Conservation (phyloP, 768 basidiomycete genomes). For the Macrocybe gigantea region DNA sequence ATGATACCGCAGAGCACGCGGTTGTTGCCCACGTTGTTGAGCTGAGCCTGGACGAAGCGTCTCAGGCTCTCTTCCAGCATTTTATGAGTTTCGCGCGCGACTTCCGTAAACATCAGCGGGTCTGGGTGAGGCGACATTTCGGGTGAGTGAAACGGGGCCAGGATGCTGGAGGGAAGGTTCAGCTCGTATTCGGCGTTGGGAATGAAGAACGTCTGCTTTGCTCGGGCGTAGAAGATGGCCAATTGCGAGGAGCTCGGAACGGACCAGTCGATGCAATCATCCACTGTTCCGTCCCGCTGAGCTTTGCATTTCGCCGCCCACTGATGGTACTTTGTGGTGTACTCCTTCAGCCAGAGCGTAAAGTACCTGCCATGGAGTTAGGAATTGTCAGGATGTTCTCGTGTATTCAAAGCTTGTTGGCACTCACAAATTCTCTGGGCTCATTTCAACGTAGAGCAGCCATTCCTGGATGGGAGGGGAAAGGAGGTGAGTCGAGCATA, state of each 20-base stretch:
- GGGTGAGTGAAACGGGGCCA: constrained; percentile 50
- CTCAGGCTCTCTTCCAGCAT: constrained; percentile 60
- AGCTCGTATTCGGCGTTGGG: constrained; percentile 69
- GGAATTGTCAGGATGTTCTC: constrained; percentile 5
- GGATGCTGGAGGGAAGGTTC: constrained; percentile 58
- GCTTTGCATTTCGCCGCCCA: constrained; percentile 33
- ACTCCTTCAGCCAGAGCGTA: constrained; percentile 76
- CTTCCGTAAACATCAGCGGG: constrained; percentile 55
- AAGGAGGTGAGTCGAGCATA: background rate
- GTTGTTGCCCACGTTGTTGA: constrained; percentile 66
- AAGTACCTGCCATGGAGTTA: constrained; percentile 49
- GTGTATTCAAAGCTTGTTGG: constrained; percentile 1
- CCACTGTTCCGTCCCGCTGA: constrained; percentile 22
- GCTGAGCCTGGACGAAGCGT: constrained; percentile 64
- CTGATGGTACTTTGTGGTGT: constrained; percentile 43
- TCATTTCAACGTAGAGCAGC: constrained; percentile 71
- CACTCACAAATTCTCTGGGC: constrained; percentile 68
- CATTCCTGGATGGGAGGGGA: constrained; percentile 49
- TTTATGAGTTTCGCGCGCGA: constrained; percentile 49
- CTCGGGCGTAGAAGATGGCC: constrained; percentile 71
- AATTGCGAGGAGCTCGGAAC: constrained; percentile 46
- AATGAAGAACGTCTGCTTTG: constrained; percentile 77
- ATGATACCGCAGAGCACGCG: constrained; percentile 66
- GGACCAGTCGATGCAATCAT: constrained; percentile 29
- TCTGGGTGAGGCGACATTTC: constrained; percentile 51